A percentile compares a stretch with the other conserved stretches of the same genome.
Conservation (phyloP, 1,284 basidiomycete genomes). For the Jaminaea rosea region DNA sequence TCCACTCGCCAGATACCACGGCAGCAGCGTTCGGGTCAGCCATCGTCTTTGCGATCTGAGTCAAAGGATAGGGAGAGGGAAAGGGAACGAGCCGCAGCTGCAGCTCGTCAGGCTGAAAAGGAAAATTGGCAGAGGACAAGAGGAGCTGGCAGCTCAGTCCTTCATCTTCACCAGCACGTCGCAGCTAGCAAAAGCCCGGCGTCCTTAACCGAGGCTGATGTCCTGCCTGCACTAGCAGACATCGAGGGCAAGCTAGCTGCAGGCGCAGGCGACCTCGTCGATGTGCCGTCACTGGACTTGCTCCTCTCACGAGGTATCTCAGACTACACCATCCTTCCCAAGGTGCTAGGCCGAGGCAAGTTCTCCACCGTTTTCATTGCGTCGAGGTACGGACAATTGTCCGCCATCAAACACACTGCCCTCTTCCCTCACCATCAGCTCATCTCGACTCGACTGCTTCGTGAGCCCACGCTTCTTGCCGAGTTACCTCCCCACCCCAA, state of each 20-base stretch:
- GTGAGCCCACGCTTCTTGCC: slow-evolving; percentile 54
- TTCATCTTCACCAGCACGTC: slow-evolving; percentile 25
- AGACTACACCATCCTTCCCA: slow-evolving; percentile 46
- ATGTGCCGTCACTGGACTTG: slow-evolving; percentile 36
- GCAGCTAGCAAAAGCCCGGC: slow-evolving; percentile 11
- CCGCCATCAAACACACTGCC: slow-evolving; percentile 55
- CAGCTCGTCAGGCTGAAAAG: slow-evolving; percentile 29
- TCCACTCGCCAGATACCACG: no score
- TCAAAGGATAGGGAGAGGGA: no score
- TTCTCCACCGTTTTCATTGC: slow-evolving; percentile 47
- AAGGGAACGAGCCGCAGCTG: slow-evolving; percentile 21
- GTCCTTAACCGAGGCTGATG: slow-evolving; percentile 7
- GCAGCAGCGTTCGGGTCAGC: no score
- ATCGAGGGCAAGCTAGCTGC: slow-evolving; percentile 2
- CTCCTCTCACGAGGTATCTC: slow-evolving; percentile 40
- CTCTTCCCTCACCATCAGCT: slow-evolving; percentile 55
- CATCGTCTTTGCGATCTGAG: no score
- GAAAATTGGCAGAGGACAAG: slow-evolving; percentile 39
- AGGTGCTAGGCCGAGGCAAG: slow-evolving; percentile 42
- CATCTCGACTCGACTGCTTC: slow-evolving; percentile 53
- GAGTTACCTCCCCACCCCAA: slow-evolving; percentile 55
- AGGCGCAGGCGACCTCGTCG: slow-evolving; percentile 10
- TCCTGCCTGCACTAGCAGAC: slow-evolving; percentile 10
- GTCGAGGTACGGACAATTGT: slow-evolving; percentile 41
- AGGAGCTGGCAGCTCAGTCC: slow-evolving; percentile 37